phyloP scores from a whole-genome alignment of 2,329 filamentous ascomycete species.

The Cladosporium sp. region DNA sequence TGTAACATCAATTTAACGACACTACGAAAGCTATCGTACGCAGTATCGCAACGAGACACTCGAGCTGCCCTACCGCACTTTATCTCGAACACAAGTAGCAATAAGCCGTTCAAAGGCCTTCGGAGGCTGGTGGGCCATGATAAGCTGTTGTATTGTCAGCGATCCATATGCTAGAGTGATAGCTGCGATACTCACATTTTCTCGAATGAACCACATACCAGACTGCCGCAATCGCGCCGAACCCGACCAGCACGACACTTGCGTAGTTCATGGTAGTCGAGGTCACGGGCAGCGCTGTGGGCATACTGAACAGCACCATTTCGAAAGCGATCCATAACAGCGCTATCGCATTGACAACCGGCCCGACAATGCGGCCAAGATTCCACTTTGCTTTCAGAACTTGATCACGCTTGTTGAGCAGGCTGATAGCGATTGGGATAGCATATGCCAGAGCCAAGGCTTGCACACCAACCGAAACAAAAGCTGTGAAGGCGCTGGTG shows the following conservation, averaged over 20 bases:
- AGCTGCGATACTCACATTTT: constrained; percentile 8
- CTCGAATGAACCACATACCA: constrained; percentile 26
- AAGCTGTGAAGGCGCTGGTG: constrained; percentile 51
- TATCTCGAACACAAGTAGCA: not conserved
- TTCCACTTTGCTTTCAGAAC: constrained; percentile 26
- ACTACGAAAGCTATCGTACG: not conserved
- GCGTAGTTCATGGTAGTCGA: constrained; percentile 59
- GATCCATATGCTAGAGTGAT: not conserved
- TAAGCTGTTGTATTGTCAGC: constrained; percentile 17
- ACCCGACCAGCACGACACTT: constrained; percentile 56
- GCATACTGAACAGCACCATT: constrained; percentile 52
- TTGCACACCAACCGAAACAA: constrained; percentile 58
- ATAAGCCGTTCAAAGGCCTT: constrained; percentile 17
- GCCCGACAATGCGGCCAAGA: constrained; percentile 22
- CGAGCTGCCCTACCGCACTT: not conserved
- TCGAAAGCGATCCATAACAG: constrained; percentile 33
- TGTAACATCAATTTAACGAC: no score
- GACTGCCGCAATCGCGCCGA: constrained; percentile 40
- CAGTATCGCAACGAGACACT: not conserved
- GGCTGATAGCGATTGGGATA: constrained; percentile 56
- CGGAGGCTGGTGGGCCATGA: constrained; percentile 22
- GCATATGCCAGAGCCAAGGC: constrained; percentile 57
- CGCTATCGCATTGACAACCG: constrained; percentile 29
- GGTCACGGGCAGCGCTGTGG: constrained; percentile 55
- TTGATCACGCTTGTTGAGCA: constrained; percentile 43